phyloP scores from a whole-genome alignment of 441 rosid genomes.

The Mallotus repandus region DNA sequence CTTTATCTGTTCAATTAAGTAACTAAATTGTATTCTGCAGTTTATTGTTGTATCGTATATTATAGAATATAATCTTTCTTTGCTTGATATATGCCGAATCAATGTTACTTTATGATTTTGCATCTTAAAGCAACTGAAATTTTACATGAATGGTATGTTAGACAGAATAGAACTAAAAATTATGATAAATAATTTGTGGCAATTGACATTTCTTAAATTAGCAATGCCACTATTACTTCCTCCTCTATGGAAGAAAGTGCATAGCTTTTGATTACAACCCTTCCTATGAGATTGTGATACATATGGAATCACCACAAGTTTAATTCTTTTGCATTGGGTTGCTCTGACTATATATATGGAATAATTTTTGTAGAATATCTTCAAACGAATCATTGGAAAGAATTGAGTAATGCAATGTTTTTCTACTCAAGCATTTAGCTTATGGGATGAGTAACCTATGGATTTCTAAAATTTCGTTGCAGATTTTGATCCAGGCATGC shows the following conservation, averaged over 20 bases:
- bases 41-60: neutral
- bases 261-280: neutral
- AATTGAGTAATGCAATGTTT: too few species aligned
- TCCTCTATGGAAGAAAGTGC: neutral
- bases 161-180: too few species aligned
- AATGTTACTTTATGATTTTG: neutral
- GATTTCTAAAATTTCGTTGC: neutral
- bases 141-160: neutral
- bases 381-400: too few species aligned
- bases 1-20: neutral
- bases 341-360: too few species aligned
- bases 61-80: neutral
- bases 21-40: neutral
- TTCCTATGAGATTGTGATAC: neutral
- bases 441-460: neutral
- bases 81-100: neutral
- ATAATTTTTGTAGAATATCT: too few species aligned
- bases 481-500: neutral
- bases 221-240: too few species aligned
- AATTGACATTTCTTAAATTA: too few species aligned
- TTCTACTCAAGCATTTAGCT: neutral
- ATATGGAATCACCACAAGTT: too few species aligned
- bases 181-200: too few species aligned
- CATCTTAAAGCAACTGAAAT: neutral
- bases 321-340: neutral